Conservation (phyloP, 495 filamentous ascomycete genomes). For the Neurospora tetrasperma region DNA sequence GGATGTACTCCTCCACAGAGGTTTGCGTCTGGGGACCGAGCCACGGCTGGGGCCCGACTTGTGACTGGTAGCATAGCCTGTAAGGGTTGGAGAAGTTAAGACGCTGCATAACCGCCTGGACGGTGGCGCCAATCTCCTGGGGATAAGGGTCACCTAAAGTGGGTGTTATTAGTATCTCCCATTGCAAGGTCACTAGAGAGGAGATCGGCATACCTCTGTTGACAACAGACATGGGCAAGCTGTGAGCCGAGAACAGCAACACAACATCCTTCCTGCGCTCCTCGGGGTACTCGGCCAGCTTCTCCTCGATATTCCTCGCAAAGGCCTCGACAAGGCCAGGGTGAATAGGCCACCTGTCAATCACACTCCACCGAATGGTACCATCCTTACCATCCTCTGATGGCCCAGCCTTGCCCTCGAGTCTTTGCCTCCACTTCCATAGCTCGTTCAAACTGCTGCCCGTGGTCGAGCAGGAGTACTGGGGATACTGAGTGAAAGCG, state of each 20-base stretch:
- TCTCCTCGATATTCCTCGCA: constrained; percentile 78
- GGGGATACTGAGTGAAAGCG: constrained; percentile 96
- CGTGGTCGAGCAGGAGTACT: constrained; percentile 98
- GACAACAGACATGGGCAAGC: constrained; percentile 91
- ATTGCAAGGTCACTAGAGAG: neutral
- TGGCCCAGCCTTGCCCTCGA: constrained; percentile 60
- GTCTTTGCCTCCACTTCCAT: constrained; percentile 86
- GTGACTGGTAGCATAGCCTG: constrained; percentile 93
- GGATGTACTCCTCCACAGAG: constrained; percentile 80
- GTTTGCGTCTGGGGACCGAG: constrained; percentile 85
- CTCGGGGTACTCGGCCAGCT: constrained; percentile 70
- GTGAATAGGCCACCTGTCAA: constrained; percentile 94
- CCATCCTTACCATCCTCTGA: constrained; percentile 43
- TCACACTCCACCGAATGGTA: constrained; percentile 88
- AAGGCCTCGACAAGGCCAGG: constrained; percentile 84
- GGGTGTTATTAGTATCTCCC: constrained; percentile 11
- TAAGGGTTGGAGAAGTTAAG: constrained; percentile 82
- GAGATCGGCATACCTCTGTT: constrained; percentile 54
- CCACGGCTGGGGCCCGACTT: constrained; percentile 93
- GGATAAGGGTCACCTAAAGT: constrained; percentile 81
- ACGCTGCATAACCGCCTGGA: constrained; percentile 89
- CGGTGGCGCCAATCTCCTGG: constrained; percentile 93
- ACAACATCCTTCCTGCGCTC: constrained; percentile 70
- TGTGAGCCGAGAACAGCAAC: constrained; percentile 89
- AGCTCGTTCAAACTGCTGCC: constrained; percentile 93